phyloP scores from a whole-genome alignment of 768 basidiomycete species.

The Cystobasidium ongulense region DNA sequence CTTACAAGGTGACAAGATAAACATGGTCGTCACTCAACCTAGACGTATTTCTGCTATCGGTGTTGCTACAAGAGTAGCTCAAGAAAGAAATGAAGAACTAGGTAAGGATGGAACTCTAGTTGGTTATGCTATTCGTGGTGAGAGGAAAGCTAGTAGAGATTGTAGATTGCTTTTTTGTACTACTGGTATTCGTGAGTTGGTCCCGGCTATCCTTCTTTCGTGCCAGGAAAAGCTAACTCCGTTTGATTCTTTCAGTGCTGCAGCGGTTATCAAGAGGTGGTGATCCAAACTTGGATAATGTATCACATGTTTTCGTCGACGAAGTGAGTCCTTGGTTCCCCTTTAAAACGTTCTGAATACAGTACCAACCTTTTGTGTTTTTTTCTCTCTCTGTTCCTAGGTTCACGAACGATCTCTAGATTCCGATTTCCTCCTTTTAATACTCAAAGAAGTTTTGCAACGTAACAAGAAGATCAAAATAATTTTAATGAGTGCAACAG shows the following conservation, averaged over 20 bases:
- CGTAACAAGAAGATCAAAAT: slow-evolving; percentile 63
- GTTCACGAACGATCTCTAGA: slow-evolving; percentile 89
- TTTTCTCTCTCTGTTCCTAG: slow-evolving; percentile 46
- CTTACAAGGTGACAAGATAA: slow-evolving; percentile 57
- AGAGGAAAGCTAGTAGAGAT: slow-evolving; percentile 58
- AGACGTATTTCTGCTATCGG: slow-evolving; percentile 80
- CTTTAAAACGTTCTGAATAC: background rate
- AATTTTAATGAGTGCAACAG: slow-evolving; percentile 87
- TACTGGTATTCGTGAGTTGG: slow-evolving; percentile 53
- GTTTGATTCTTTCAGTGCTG: slow-evolving; percentile 44
- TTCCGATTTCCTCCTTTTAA: slow-evolving; percentile 76
- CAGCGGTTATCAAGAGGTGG: slow-evolving; percentile 51
- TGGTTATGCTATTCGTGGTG: slow-evolving; percentile 83
- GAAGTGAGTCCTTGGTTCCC: slow-evolving; percentile 54
- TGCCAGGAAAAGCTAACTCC: background rate
- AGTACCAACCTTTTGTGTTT: background rate
- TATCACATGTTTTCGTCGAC: slow-evolving; percentile 81
- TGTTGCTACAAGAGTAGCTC: slow-evolving; percentile 74
- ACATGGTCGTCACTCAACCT: slow-evolving; percentile 81
- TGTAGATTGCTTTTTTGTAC: slow-evolving; percentile 84
- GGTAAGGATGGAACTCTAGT: slow-evolving; percentile 64
- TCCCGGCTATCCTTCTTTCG: slow-evolving; percentile 51
- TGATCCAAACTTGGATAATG: slow-evolving; percentile 57
- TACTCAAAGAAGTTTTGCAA: slow-evolving; percentile 66
- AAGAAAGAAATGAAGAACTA: slow-evolving; percentile 55